Evolutionary conservation across 345 rosid genomes (phyloP).

Genomic region (Gossypium rotundifolium): DNA sequence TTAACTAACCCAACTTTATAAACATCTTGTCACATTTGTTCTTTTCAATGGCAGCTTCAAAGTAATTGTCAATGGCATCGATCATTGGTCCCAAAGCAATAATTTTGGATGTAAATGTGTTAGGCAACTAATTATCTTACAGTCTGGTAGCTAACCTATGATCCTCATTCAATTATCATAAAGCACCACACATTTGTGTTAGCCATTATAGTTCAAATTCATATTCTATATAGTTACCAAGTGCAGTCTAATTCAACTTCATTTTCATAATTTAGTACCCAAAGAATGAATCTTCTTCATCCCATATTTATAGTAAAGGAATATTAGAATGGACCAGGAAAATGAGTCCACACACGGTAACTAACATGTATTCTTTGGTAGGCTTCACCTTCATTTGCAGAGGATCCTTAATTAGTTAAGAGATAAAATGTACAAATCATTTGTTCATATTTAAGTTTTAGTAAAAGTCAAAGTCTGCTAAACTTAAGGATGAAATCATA

Average conservation of each 20-base stretch:
- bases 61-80: background rate
- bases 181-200: background rate
- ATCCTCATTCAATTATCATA: background rate
- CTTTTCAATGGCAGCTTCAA: background rate
- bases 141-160: background rate
- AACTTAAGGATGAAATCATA: background rate
- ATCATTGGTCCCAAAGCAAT: background rate
- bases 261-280: too few species aligned
- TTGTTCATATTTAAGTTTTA: too few species aligned
- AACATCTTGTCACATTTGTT: background rate
- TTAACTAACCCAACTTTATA: too few species aligned
- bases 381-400: background rate
- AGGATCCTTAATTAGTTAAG: background rate
- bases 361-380: background rate
- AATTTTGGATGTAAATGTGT: background rate
- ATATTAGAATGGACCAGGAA: too few species aligned
- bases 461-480: too few species aligned
- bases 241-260: too few species aligned
- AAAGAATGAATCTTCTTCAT: background rate
- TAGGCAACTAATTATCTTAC: conserved; percentile 8
- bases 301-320: background rate
- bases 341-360: background rate
- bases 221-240: too few species aligned
- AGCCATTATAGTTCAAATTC: too few species aligned
- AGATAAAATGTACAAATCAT: too few species aligned